phyloP scores from a whole-genome alignment of 805 yeast species.

The Martiniozyma abietophila region DNA sequence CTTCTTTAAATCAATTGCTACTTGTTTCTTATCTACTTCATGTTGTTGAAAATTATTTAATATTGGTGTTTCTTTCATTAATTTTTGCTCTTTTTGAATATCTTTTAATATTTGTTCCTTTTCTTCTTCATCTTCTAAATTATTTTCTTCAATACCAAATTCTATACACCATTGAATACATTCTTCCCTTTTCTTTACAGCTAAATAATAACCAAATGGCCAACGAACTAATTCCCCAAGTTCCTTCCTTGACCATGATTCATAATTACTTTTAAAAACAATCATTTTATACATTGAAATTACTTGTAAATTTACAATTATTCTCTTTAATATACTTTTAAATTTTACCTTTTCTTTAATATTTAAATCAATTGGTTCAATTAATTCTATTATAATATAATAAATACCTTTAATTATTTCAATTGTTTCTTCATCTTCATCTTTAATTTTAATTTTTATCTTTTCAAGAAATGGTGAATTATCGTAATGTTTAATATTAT shows the following conservation, averaged over 20 bases:
- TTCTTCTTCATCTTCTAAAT: constrained; percentile 12
- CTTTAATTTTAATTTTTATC: constrained; percentile 1
- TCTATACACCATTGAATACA: constrained; percentile 26
- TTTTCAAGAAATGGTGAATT: constrained; percentile 6
- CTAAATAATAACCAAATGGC: constrained; percentile 69
- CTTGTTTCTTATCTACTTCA: too few species aligned
- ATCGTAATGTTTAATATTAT: too few species aligned
- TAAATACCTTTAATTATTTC: background rate
- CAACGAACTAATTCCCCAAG: constrained; percentile 50
- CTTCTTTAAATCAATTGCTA: too few species aligned
- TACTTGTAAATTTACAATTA: constrained; percentile 1
- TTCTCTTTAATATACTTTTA: too few species aligned
- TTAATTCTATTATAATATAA: background rate
- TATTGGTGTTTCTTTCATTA: too few species aligned
- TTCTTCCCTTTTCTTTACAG: constrained; percentile 33
- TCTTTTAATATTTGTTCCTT: too few species aligned
- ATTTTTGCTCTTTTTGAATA: too few species aligned
- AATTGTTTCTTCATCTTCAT: background rate
- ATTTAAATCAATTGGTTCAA: constrained; percentile 3
- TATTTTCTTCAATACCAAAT: constrained; percentile 18
- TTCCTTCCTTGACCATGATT: constrained; percentile 44
- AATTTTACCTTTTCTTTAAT: background rate
- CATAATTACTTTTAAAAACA: constrained; percentile 50
- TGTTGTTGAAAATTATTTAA: too few species aligned
- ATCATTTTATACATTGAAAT: constrained; percentile 41